Percentiles rank a stretch among this genome's conserved stretches.
These are phyloP conservation scores for Phialophora tarda DNA, from an alignment of 2,329 filamentous ascomycete species.

Conservation along the genomic window DNA sequence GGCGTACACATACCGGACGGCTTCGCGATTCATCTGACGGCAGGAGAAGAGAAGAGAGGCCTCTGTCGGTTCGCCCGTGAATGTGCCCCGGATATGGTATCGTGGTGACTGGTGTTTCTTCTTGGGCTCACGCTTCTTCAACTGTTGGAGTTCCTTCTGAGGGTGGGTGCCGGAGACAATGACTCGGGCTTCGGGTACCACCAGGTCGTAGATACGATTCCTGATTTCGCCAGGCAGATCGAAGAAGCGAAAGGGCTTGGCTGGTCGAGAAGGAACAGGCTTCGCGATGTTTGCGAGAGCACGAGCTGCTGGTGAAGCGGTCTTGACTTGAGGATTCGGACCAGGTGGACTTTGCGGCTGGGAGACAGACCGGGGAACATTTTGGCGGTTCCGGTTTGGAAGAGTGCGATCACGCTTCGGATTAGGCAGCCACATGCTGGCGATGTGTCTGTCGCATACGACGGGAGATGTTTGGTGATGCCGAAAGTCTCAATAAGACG, in stretches of 20 bases:
- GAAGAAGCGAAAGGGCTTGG: constrained; percentile 64
- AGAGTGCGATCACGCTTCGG: constrained; percentile 19
- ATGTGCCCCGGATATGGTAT: constrained; percentile 27
- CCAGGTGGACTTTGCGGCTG: constrained; percentile 7
- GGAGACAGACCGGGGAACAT: constrained; percentile 19
- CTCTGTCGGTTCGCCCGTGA: constrained; percentile 14
- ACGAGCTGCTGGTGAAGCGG: not conserved
- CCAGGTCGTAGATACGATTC: constrained; percentile 69
- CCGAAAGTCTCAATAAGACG: not conserved
- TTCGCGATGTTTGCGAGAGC: not conserved
- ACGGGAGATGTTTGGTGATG: not conserved
- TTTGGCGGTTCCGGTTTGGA: constrained; percentile 23
- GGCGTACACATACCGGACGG: constrained; percentile 34
- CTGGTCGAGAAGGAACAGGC: constrained; percentile 5
- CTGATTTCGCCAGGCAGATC: constrained; percentile 72
- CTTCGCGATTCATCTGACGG: constrained; percentile 38
- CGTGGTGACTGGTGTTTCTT: constrained; percentile 31
- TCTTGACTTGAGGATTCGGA: not conserved
- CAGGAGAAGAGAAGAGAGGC: constrained; percentile 35
- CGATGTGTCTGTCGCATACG: not conserved
- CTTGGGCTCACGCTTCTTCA: constrained; percentile 21
- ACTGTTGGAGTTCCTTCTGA: constrained; percentile 33
- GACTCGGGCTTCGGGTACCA: constrained; percentile 54
- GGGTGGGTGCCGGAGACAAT: constrained; percentile 33
- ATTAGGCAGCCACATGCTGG: constrained; percentile 1